These are phyloP conservation scores for Ramalina peruviana DNA, from an alignment of 495 filamentous ascomycete species.

Conservation along the genomic window DNA sequence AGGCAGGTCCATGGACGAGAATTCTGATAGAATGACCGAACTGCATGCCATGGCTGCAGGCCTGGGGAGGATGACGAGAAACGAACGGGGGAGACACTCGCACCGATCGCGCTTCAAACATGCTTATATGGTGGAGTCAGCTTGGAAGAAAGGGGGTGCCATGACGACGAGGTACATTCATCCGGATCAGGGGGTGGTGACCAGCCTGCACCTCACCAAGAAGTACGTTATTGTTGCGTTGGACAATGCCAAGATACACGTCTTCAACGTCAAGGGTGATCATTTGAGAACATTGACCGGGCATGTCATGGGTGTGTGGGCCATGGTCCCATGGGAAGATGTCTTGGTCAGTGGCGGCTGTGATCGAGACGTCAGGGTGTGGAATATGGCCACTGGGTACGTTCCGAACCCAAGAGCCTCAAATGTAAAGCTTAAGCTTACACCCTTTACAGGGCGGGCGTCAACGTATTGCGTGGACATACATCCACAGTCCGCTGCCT, in stretches of 20 bases:
- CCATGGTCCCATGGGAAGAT: conserved; percentile 97
- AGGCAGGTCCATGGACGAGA: conserved; percentile 11
- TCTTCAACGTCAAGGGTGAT: conserved; percentile 84
- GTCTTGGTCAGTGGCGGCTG: conserved; percentile 91
- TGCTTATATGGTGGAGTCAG: conserved; percentile 89
- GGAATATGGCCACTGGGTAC: conserved; percentile 91
- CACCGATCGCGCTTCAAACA: conserved; percentile 97
- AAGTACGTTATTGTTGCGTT: conserved; percentile 96
- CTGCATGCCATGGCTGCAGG: conserved; percentile 4
- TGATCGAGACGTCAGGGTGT: conserved; percentile 91
- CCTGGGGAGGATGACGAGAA: conserved; percentile 7
- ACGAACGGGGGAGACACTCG: conserved; percentile 35
- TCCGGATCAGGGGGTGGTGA: conserved; percentile 92
- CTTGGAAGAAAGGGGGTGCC: conserved; percentile 80
- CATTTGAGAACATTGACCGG: conserved; percentile 81
- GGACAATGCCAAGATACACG: conserved; percentile 96
- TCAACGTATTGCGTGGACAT: conserved; percentile 83
- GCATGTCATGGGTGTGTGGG: conserved; percentile 98
- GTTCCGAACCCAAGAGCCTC: not conserved
- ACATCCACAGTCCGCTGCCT: conserved; percentile 93
- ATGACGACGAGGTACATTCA: conserved; percentile 73
- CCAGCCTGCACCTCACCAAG: conserved; percentile 80
- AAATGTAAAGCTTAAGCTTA: conserved; percentile 6
- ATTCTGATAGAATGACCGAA: conserved; percentile 13
- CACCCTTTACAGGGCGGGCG: conserved; percentile 36